Percentiles rank a stretch among this genome's conserved stretches.
Conservation (phyloP, 1,284 basidiomycete species). For the Puccinia coronata region DNA sequence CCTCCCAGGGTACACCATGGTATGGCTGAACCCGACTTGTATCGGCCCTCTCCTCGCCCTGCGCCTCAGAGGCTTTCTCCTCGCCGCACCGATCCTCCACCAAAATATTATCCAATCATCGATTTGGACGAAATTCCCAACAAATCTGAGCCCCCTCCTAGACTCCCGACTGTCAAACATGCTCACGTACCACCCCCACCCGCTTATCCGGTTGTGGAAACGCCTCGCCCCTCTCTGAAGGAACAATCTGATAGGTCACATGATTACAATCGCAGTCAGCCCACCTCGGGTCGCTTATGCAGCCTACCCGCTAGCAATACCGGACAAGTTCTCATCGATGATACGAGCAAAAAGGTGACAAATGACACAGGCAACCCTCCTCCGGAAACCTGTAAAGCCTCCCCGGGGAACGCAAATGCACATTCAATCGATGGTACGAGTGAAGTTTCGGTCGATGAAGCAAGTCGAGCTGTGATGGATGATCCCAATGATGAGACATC, state of each 20-base stretch:
- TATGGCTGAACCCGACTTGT: constrained; percentile 20
- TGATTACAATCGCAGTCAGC: background rate
- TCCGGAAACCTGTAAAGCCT: background rate
- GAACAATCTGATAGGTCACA: background rate
- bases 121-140: constrained; percentile 29
- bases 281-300: background rate
- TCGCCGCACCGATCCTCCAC: background rate
- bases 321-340: background rate
- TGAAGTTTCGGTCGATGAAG: background rate
- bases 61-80: constrained; percentile 2
- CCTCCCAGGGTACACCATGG: background rate
- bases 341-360: background rate
- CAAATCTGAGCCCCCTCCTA: background rate
- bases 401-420: background rate
- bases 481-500: background rate
- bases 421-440: background rate
- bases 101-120: constrained; percentile 21
- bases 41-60: constrained; percentile 26
- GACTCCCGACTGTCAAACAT: background rate
- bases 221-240: background rate
- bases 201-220: background rate
- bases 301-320: too few relatives aligned
- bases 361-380: background rate
- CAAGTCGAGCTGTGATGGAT: background rate
- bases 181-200: background rate